Evolutionary conservation across 2,329 filamentous ascomycete species (phyloP).

Genomic region (Sporothrix mexicana): DNA sequence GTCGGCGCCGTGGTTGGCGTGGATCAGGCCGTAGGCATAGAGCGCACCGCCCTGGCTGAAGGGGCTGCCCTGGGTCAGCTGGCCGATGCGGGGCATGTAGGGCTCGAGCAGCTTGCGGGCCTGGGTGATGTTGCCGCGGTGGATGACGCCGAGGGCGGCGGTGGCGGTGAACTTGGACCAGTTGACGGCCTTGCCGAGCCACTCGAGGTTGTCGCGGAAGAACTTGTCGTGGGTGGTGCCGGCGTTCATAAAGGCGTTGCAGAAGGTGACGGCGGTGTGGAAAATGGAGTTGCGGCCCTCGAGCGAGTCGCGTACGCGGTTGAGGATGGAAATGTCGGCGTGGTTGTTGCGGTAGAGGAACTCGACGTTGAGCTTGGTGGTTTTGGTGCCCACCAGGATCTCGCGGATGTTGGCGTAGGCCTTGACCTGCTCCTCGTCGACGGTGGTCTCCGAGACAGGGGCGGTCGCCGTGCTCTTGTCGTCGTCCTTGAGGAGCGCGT

Average conservation of each 20-base stretch:
- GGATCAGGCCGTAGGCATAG: slow-evolving; percentile 94
- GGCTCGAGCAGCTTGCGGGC: slow-evolving; percentile 92
- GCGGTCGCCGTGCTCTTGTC: slow-evolving; percentile 51
- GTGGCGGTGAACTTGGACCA: slow-evolving; percentile 99
- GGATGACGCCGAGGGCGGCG: slow-evolving; percentile 93
- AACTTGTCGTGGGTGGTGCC: slow-evolving; percentile 98
- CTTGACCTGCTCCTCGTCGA: slow-evolving; percentile 59
- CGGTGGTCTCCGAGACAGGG: slow-evolving; percentile 46
- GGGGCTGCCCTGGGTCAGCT: slow-evolving; percentile 79
- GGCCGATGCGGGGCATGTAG: slow-evolving; percentile 81
- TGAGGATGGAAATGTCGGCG: slow-evolving; percentile 87
- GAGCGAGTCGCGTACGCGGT: slow-evolving; percentile 94
- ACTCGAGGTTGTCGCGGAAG: slow-evolving; percentile 96
- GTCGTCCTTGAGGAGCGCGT: slow-evolving; percentile 54
- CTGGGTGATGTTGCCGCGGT: slow-evolving; percentile 91
- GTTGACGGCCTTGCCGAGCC: slow-evolving; percentile 97
- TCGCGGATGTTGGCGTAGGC: slow-evolving; percentile 68
- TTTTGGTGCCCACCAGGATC: slow-evolving; percentile 86
- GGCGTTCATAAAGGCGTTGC: slow-evolving; percentile 99
- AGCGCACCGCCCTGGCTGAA: slow-evolving; percentile 96
- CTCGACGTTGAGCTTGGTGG: slow-evolving; percentile 92
- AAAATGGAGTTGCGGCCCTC: slow-evolving; percentile 98
- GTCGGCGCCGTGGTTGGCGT: slow-evolving; percentile 94
- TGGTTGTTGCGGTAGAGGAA: slow-evolving; percentile 90
- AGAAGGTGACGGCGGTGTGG: slow-evolving; percentile 95